Evolutionary conservation across 495 filamentous ascomycete species (phyloP).

Genomic region (Annulohypoxylon nitens): DNA sequence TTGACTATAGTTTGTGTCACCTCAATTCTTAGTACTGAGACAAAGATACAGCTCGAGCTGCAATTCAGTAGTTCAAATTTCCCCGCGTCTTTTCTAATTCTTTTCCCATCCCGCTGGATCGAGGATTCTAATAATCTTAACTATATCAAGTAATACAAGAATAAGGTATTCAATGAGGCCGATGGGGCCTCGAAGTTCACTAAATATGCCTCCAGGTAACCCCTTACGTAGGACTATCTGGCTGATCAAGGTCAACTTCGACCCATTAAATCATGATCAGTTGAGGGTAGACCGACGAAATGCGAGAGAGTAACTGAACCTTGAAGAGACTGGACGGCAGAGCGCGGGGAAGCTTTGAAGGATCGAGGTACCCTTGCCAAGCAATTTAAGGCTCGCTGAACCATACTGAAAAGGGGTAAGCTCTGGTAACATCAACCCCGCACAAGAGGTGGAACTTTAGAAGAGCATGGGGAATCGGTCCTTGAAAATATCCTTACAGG

Average conservation of each 20-base stretch:
- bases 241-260: background rate
- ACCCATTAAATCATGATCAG: background rate
- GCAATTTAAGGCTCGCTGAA: conserved; percentile 17
- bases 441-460: conserved; percentile 35
- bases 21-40: background rate
- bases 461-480: conserved; percentile 33
- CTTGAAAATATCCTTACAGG: conserved; percentile 32
- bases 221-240: background rate
- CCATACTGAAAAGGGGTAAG: conserved; percentile 15
- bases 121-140: too few relatives aligned
- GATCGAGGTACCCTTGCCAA: conserved; percentile 14
- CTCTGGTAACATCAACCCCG: conserved; percentile 30
- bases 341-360: conserved; percentile 35
- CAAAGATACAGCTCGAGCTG: background rate
- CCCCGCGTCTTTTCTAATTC: background rate
- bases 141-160: background rate
- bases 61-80: background rate
- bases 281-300: conserved; percentile 21
- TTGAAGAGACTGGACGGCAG: background rate
- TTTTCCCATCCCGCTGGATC: too few relatives aligned
- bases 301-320: conserved; percentile 3
- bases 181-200: background rate
- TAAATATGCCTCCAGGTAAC: background rate
- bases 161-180: background rate
- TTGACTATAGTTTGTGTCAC: background rate